Base-by-base conservation (phyloP, 2,329 filamentous ascomycete species). In the Pyrenophora teres region DNA sequence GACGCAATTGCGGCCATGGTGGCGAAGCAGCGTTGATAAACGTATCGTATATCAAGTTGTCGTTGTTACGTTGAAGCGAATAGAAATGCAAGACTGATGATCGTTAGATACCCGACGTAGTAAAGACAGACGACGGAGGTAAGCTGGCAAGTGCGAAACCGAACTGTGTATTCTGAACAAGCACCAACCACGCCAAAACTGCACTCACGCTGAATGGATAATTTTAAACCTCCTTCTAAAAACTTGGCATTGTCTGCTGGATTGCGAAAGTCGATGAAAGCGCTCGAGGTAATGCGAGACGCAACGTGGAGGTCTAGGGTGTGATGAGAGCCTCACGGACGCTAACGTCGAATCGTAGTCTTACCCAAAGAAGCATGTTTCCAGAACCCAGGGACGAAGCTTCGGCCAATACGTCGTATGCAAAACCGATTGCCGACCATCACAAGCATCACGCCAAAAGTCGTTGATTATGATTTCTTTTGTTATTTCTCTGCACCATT, bases 1-100 rank as follows among this genome's bases (percentile, higher is more conserved):
- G 73, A 63, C 10, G 70, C 70, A 42, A 73, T 48, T 16, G 68
- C 67, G 44, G 69, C 70, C 70, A 74, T 74, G 42, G 25, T 46
- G 37, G 40, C 13, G 12, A 9, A 33, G 3, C 9, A 12, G 27
- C 12, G 27, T 10, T 30, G 27, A 30, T 30, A 30, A 30, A 30
- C 27, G 27, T 30, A 30, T 10, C 4, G 27, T 30, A 30, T 10
- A 30, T 12, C 8, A 12, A 30, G 3, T 12, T 30, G 27, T 12
- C 10, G 27, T 13, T 10, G 7, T 30, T 12, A 12, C 15, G 27
- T 5, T 18, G n/a, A 10, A 5, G 35, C 15, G 30, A 12, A 13
- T 4, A 52, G n/a, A 13, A 8, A 25, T 42, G 15, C 33, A 35
- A 10, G 33, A n/a, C 44, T 57, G 23, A 40, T 21, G 12, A 40